Base-by-base conservation (phyloP, 179 eudicot genomes). In the Beta corolliflora region DNA sequence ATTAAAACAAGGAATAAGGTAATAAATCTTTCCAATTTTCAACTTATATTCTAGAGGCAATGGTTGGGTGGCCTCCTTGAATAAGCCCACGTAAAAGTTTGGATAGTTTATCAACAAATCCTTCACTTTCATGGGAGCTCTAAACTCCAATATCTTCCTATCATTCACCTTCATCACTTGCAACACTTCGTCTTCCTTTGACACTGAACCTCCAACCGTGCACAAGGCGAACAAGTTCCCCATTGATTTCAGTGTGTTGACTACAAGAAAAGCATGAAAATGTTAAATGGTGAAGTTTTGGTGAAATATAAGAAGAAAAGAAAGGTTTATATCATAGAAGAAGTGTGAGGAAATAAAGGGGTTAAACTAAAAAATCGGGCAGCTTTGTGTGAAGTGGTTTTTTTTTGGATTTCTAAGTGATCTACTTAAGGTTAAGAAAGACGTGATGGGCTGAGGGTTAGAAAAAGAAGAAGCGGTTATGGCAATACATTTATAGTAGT, bases 111-210 rank as follows among this genome's bases (percentile, higher is more conserved):
- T 25, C 4, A 89, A 75, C 73, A 90, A 74, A 45, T 86, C 85
- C 12, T 59, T 86, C 3, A 88, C 91, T 55, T 68, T 77, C 3
- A 85, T 58, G 18, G 91, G 81, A 73, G 80, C 31, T n/a, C 50
- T 83, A 70, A 89, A 86, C 84, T 88, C 89, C 23, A 91, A 41
- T 21, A 82, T 70, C 76, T 88, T 85, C 21, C 91, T 92, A 80
- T 88, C 92, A 56, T 66, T 23, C 56, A 69, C 70, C 55, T 88
- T 88, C 84, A 87, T 79, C 18, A 92, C 81, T 74, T 78, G 85
- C 67, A 91, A 46, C 8, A 85, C 52, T 58, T 78, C 64, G 48
- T 67, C 77, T 71, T 45, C 64, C 3, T 48, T 46, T 50, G 76
- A n/a, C 66, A 7, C 41, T 14, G 82, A 29, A 46, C 54, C 55